Evolutionary conservation across 768 basidiomycete species (phyloP).

Genomic region (Lactarius hengduanensis): DNA sequence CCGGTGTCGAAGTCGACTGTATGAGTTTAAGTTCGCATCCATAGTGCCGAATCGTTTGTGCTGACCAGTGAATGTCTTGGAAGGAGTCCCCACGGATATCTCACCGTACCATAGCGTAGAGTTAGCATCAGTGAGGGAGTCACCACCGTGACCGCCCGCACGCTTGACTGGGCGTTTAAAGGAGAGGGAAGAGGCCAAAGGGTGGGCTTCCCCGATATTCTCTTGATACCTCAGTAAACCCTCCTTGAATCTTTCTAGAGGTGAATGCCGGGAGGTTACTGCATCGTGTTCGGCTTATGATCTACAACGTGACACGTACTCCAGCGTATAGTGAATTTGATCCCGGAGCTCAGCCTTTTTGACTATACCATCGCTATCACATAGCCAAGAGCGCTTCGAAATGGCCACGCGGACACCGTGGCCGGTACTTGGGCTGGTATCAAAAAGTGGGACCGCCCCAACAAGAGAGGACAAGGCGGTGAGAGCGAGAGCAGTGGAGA

Average conservation of each 20-base stretch:
- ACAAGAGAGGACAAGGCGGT: background rate
- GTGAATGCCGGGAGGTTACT: background rate
- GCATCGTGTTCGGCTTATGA: background rate
- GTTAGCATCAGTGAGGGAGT: constrained; percentile 1
- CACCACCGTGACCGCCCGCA: background rate
- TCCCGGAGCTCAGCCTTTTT: background rate
- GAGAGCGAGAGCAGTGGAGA: background rate
- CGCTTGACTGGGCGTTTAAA: background rate
- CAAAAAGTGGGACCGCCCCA: background rate
- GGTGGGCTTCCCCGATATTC: background rate
- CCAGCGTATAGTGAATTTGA: background rate
- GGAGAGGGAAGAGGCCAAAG: background rate
- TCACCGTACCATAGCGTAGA: constrained; percentile 17
- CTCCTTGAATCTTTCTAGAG: constrained; percentile 14
- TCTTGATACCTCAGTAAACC: constrained; percentile 10
- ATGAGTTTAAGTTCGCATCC: background rate
- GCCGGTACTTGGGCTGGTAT: too few relatives aligned
- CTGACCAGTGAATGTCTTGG: constrained; percentile 8
- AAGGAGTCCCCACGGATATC: constrained; percentile 22
- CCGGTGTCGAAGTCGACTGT: constrained; percentile 42
- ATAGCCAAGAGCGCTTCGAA: constrained; percentile 9
- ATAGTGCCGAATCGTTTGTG: background rate
- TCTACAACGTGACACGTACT: background rate
- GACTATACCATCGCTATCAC: background rate
- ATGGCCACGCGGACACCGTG: constrained; percentile 6